Evolutionary conservation across 306 rosid genomes (phyloP).

Genomic region (Dryas alaskensis): DNA sequence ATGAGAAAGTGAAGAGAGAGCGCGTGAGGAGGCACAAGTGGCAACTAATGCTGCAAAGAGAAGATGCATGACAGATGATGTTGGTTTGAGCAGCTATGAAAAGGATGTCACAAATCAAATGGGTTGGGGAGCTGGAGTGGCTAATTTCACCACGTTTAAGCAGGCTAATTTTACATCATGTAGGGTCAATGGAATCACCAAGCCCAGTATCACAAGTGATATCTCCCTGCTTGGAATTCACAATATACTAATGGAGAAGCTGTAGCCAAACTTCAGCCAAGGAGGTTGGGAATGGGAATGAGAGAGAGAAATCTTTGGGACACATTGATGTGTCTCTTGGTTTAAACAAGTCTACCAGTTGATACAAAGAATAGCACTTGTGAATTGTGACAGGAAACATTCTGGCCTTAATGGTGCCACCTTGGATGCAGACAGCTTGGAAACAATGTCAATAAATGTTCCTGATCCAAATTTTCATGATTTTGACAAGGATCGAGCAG

Average conservation of each 20-base stretch:
- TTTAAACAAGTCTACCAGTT: not conserved
- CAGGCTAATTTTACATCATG: slow-evolving; percentile 21
- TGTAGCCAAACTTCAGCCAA: slow-evolving; percentile 15
- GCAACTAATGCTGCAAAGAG: slow-evolving; percentile 56
- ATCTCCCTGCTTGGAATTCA: slow-evolving; percentile 43
- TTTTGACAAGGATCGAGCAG: slow-evolving; percentile 64
- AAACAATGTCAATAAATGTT: slow-evolving; percentile 44
- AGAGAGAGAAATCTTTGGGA: slow-evolving; percentile 16
- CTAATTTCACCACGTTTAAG: slow-evolving; percentile 29
- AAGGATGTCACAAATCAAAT: slow-evolving; percentile 38
- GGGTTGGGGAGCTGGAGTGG: slow-evolving; percentile 25
- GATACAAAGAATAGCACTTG: slow-evolving; percentile 22
- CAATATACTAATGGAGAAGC: slow-evolving; percentile 45
- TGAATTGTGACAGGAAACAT: slow-evolving; percentile 2
- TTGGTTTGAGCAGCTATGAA: not conserved
- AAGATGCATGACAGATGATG: slow-evolving; percentile 30
- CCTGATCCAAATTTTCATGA: slow-evolving; percentile 63
- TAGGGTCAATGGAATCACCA: slow-evolving; percentile 28
- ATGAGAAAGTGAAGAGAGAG: slow-evolving; percentile 83
- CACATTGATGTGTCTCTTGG: too few relatives aligned
- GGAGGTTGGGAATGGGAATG: slow-evolving; percentile 18
- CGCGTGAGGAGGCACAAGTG: slow-evolving; percentile 81
- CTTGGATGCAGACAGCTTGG: slow-evolving; percentile 16
- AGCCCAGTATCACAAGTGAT: slow-evolving; percentile 29
- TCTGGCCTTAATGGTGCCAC: slow-evolving; percentile 17